phyloP scores from a whole-genome alignment of 2,329 filamentous ascomycete species.

The Ophiostoma ulmi region DNA sequence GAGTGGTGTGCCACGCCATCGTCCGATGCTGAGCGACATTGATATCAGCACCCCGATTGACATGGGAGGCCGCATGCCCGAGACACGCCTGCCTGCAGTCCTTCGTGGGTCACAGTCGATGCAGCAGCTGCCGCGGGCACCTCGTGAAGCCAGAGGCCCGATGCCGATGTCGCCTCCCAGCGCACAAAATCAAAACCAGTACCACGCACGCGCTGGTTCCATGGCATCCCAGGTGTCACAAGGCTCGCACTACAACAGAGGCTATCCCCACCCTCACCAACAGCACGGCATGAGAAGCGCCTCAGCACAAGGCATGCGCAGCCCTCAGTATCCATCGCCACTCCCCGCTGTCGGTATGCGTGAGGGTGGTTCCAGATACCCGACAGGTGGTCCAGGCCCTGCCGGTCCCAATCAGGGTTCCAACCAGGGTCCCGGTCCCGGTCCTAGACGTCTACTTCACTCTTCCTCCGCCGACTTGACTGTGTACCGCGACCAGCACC shows the following conservation, averaged over 20 bases:
- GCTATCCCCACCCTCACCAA: background rate
- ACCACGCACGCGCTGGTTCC: slow-evolving; percentile 16
- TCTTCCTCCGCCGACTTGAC: slow-evolving; percentile 10
- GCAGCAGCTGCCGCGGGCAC: slow-evolving; percentile 21
- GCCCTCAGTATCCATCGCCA: slow-evolving; percentile 8
- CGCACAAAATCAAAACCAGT: background rate
- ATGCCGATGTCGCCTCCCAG: slow-evolving; percentile 9
- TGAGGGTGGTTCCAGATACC: slow-evolving; percentile 4
- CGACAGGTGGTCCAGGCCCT: background rate
- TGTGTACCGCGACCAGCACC: slow-evolving; percentile 9
- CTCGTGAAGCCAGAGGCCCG: background rate
- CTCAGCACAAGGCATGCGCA: background rate
- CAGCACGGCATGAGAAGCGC: slow-evolving; percentile 10
- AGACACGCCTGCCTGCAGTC: slow-evolving; percentile 11
- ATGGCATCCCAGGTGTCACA: slow-evolving; percentile 11
- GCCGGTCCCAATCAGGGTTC: background rate
- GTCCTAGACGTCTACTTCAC: background rate
- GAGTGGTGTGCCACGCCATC: background rate
- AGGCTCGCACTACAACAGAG: background rate
- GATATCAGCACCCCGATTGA: slow-evolving; percentile 1
- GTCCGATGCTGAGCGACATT: slow-evolving; percentile 4
- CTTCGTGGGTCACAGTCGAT: slow-evolving; percentile 18
- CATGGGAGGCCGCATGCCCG: slow-evolving; percentile 12
- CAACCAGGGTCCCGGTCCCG: background rate
- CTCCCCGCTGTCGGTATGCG: background rate